phyloP scores from a whole-genome alignment of 352 stramenopile genomes.

The Phytophthora cryptogea region DNA sequence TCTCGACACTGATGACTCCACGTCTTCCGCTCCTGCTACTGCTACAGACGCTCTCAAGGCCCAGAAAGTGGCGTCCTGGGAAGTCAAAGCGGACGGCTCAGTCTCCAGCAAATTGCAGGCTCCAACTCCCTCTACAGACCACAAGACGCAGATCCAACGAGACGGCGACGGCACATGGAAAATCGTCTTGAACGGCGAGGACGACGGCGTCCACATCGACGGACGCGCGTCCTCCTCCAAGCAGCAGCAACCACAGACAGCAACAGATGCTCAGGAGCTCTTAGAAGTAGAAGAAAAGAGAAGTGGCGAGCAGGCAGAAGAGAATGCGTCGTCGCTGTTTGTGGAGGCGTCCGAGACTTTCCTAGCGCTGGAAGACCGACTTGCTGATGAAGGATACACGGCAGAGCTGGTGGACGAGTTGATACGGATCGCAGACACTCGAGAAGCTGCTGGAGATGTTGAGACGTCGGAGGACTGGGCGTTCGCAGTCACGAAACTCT shows the following conservation, averaged over 20 bases:
- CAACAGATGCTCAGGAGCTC: not conserved
- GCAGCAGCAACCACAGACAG: not conserved
- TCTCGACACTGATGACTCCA: not conserved
- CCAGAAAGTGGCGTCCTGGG: slow-evolving; percentile 20
- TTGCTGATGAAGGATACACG: slow-evolving; percentile 51
- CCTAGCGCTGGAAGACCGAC: slow-evolving; percentile 51
- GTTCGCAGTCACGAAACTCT: slow-evolving; percentile 57
- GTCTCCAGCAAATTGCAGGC: slow-evolving; percentile 14
- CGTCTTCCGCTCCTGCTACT: slow-evolving; percentile 8
- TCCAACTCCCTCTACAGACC: not conserved
- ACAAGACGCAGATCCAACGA: slow-evolving; percentile 14
- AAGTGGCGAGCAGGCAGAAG: not conserved
- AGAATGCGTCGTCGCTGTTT: slow-evolving; percentile 13
- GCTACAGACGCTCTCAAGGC: slow-evolving; percentile 1
- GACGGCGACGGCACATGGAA: slow-evolving; percentile 20
- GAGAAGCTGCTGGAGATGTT: slow-evolving; percentile 1
- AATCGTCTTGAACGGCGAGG: slow-evolving; percentile 11
- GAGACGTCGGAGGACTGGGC: slow-evolving; percentile 46
- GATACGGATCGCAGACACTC: slow-evolving; percentile 21
- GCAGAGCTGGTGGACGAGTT: slow-evolving; percentile 44
- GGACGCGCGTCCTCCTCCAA: slow-evolving; percentile 1
- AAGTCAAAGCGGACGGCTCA: slow-evolving; percentile 30
- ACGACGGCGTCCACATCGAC: not conserved
- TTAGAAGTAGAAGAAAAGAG: slow-evolving; percentile 7
- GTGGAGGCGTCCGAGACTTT: slow-evolving; percentile 53